Evolutionary conservation across 1,284 basidiomycete species (phyloP).

Genomic region (Omphalotus olearius): DNA sequence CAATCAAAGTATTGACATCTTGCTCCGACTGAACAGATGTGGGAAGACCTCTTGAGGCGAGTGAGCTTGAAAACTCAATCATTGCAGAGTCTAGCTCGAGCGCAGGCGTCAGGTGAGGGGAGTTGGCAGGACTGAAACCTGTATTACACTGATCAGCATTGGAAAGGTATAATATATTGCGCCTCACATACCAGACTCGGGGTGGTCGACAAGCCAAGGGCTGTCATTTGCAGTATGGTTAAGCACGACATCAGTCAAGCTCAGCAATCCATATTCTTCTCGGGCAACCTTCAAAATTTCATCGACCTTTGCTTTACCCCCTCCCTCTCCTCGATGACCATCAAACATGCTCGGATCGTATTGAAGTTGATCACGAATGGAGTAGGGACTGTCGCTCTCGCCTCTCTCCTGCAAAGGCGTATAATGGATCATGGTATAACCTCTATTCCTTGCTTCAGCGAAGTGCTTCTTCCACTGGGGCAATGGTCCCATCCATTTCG

Average conservation of each 20-base stretch:
- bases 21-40: slow-evolving; percentile 55
- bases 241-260: slow-evolving; percentile 89
- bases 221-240: slow-evolving; percentile 95
- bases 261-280: slow-evolving; percentile 83
- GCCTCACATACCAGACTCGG: slow-evolving; percentile 75
- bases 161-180: slow-evolving; percentile 5
- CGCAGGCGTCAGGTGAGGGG: slow-evolving; percentile 85
- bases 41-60: slow-evolving; percentile 69
- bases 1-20: slow-evolving; percentile 68
- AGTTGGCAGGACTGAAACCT: slow-evolving; percentile 88
- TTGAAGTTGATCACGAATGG: slow-evolving; percentile 79
- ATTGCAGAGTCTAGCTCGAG: slow-evolving; percentile 86
- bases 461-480: slow-evolving; percentile 76
- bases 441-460: slow-evolving; percentile 77
- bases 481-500: slow-evolving; percentile 94
- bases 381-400: slow-evolving; percentile 86
- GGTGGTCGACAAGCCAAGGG: slow-evolving; percentile 87
- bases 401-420: slow-evolving; percentile 90
- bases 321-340: slow-evolving; percentile 40
- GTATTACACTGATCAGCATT: slow-evolving; percentile 12
- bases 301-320: slow-evolving; percentile 53
- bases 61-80: slow-evolving; percentile 69
- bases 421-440: slow-evolving; percentile 96
- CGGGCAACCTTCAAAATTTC: slow-evolving; percentile 65
- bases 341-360: slow-evolving; percentile 78